Base-by-base conservation (phyloP, 2,329 filamentous ascomycete genomes). In the Penicillium sp. region DNA sequence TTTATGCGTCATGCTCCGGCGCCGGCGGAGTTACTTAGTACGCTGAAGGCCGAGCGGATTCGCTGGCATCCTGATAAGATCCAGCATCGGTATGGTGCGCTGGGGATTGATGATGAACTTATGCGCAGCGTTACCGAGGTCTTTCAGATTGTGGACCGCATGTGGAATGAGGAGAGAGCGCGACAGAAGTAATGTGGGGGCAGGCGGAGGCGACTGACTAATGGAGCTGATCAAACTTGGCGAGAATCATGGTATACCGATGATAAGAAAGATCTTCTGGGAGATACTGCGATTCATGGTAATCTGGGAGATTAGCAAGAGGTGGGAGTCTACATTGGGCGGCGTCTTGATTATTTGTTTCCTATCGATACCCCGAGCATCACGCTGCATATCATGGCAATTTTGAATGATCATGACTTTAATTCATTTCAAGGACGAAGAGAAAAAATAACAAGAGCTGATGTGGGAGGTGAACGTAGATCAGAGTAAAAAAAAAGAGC, bases 41-140 rank as follows among this genome's bases (percentile, higher is more conserved):
- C 82, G 5, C 78, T 97, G 50, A 96, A 96, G 74, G 78, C 85
- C 5, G 94, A 99, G 77, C 85, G 94, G 49, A 87, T 97, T 17
- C 82, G 91, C 16, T 99, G 94, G 94, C 94, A 99, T 77, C 94
- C 94, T 4, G 94, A 99, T 76, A 99, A 97, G 79, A 89, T 97
- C 53, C 91, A 97, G 78, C 94, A 97, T 76, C 84, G 86, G 50
- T 87, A 96, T 57, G 90, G 91, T 3, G 85, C 83, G 0, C 77
- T 84, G 56, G 79, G 80, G 14, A 84, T 96, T 46, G 88, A 92
- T 45, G 81, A 85, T 25, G 81, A 81, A 4, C 84, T 89, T 3
- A 87, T 96, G 81, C 85, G 84, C 68, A 82, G 86, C 51, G 89
- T 97, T 40, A 99, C 93, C 11, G 88, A 89, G 7, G 87, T 96